These are phyloP conservation scores for Hypoxylon subgilvum DNA, from an alignment of 495 filamentous ascomycete genomes.

Conservation along the genomic window DNA sequence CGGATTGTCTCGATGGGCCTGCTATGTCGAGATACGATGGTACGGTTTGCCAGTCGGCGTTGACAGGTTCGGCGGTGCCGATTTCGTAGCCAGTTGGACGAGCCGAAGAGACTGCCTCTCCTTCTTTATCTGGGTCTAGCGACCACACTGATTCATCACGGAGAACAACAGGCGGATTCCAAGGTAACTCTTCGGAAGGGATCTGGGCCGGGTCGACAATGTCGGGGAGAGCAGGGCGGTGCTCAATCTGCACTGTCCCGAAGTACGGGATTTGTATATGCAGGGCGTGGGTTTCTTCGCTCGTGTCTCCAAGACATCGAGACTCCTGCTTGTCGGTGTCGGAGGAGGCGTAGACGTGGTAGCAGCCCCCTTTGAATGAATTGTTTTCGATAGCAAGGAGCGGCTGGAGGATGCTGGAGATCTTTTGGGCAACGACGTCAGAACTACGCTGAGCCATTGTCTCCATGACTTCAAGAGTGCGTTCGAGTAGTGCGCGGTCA, in stretches of 20 bases:
- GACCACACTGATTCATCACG: background rate
- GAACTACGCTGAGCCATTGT: constrained; percentile 13
- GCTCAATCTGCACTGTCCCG: constrained; percentile 30
- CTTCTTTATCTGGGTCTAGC: background rate
- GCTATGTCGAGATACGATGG: background rate
- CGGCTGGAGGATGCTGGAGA: constrained; percentile 21
- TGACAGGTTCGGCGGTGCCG: constrained; percentile 3
- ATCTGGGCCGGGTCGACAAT: background rate
- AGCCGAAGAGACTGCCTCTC: background rate
- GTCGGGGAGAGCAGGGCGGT: background rate
- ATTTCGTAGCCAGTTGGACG: constrained; percentile 11
- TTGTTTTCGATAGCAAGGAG: constrained; percentile 39
- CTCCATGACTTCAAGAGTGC: constrained; percentile 47
- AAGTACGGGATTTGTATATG: constrained; percentile 36
- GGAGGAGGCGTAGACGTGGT: constrained; percentile 2
- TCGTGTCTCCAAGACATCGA: constrained; percentile 1
- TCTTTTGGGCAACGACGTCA: constrained; percentile 19
- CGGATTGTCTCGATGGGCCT: background rate
- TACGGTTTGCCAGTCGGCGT: constrained; percentile 20
- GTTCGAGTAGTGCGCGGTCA: constrained; percentile 55
- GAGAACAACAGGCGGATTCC: background rate
- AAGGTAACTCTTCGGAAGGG: background rate
- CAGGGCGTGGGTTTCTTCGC: constrained; percentile 2
- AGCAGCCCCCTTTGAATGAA: constrained; percentile 7
- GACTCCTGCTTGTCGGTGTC: constrained; percentile 9